Percentiles rank a stretch among this genome's conserved stretches.
phyloP scores from a whole-genome alignment of 1,284 basidiomycete species.

The Pseudozyma hubeiensis region DNA sequence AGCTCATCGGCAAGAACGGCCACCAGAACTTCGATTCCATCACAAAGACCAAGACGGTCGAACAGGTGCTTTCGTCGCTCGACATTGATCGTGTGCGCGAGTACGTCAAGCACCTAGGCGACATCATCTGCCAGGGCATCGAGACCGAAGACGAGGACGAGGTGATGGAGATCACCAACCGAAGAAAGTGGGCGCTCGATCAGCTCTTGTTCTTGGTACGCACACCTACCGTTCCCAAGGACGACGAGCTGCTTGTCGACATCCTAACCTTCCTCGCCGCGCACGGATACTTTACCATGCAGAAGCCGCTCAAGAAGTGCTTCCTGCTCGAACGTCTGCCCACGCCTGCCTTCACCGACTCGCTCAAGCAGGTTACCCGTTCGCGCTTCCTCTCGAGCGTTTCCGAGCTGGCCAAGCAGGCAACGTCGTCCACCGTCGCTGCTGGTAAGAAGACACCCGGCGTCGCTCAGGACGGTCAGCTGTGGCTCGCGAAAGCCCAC shows the following conservation, averaged over 20 bases:
- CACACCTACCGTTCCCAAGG: slow-evolving; percentile 83
- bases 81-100: slow-evolving; percentile 79
- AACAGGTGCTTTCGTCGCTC: slow-evolving; percentile 83
- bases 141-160: slow-evolving; percentile 40
- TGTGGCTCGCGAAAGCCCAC: slow-evolving; percentile 82
- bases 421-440: slow-evolving; percentile 57
- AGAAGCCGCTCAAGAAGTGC: slow-evolving; percentile 80
- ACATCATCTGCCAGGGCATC: slow-evolving; percentile 34
- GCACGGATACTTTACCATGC: slow-evolving; percentile 81
- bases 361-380: slow-evolving; percentile 77
- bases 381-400: slow-evolving; percentile 80
- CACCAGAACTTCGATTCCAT: slow-evolving; percentile 89
- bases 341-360: slow-evolving; percentile 79
- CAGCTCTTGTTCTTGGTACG: slow-evolving; percentile 84
- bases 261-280: slow-evolving; percentile 85
- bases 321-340: slow-evolving; percentile 71
- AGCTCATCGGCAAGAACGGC: slow-evolving; percentile 87
- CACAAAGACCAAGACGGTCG: slow-evolving; percentile 92
- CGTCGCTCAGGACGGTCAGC: slow-evolving; percentile 78
- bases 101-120: slow-evolving; percentile 79
- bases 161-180: slow-evolving; percentile 38
- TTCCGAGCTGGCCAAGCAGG: slow-evolving; percentile 78
- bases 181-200: slow-evolving; percentile 81
- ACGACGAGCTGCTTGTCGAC: slow-evolving; percentile 80
- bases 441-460: slow-evolving; percentile 74